Conservation (phyloP, 2,329 filamentous ascomycete genomes). For the Stemphylium beticola region DNA sequence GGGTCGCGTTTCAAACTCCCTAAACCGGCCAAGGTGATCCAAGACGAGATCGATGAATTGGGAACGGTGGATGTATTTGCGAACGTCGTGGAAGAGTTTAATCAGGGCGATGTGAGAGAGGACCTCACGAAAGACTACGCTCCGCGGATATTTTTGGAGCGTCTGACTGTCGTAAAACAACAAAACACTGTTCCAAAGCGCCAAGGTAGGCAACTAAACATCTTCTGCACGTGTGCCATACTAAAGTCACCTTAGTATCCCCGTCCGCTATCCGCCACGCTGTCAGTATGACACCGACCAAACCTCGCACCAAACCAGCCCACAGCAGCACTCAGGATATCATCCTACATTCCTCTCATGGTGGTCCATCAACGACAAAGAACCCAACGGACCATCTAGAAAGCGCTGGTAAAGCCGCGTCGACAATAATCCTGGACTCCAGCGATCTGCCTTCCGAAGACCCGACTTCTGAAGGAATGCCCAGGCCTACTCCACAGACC, state of each 20-base stretch:
- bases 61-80: conserved; percentile 5
- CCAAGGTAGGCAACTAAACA: conserved; percentile 1
- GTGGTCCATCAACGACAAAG: background rate
- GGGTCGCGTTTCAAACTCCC: conserved; percentile 41
- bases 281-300: conserved; percentile 20
- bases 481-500: background rate
- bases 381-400: no score
- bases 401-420: no score
- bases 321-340: background rate
- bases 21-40: background rate
- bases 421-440: no score
- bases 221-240: background rate
- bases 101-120: background rate
- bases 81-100: conserved; percentile 19
- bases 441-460: no score
- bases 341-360: background rate
- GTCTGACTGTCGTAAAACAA: conserved; percentile 3
- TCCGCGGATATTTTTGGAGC: conserved; percentile 29
- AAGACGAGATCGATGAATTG: conserved; percentile 7
- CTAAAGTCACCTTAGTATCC: background rate
- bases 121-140: conserved; percentile 14
- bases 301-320: background rate
- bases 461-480: no score
- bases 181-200: no score
- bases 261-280: conserved; percentile 11